phyloP scores from a whole-genome alignment of 2,329 filamentous ascomycete species.

The Thielaviopsis ethacetica region DNA sequence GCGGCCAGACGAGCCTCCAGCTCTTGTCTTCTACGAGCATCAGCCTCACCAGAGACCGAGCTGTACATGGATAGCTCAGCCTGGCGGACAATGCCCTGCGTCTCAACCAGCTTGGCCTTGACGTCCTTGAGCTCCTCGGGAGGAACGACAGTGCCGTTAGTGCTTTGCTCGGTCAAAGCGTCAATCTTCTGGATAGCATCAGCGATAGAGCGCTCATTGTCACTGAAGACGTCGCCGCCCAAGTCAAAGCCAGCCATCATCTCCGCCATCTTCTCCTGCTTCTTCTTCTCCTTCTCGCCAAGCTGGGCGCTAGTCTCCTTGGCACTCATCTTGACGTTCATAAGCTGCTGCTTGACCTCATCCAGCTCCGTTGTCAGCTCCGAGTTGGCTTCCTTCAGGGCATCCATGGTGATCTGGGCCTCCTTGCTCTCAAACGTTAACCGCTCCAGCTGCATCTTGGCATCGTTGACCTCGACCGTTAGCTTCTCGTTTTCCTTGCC shows the following conservation, averaged over 20 bases:
- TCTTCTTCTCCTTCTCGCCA: constrained; percentile 97
- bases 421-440: constrained; percentile 94
- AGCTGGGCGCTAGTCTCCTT: constrained; percentile 80
- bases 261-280: constrained; percentile 98
- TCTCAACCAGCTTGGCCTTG: constrained; percentile 65
- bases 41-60: constrained; percentile 43
- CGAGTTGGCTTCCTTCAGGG: constrained; percentile 84
- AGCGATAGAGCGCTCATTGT: constrained; percentile 75
- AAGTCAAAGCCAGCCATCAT: constrained; percentile 99
- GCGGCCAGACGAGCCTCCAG: constrained; percentile 60
- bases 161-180: constrained; percentile 57
- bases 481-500: constrained; percentile 85
- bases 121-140: constrained; percentile 68
- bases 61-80: constrained; percentile 75
- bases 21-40: constrained; percentile 54
- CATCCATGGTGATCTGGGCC: constrained; percentile 93
- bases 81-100: constrained; percentile 82
- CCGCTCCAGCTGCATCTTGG: constrained; percentile 94
- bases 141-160: constrained; percentile 61
- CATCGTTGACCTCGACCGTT: constrained; percentile 71
- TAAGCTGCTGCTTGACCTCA: constrained; percentile 86
- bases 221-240: constrained; percentile 80
- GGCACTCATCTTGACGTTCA: constrained; percentile 91
- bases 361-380: constrained; percentile 87
- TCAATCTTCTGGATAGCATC: constrained; percentile 75